A percentile compares a stretch with the other conserved stretches of the same genome.
Conservation (phyloP, 495 filamentous ascomycete species). For the Podospora pseudocomata region DNA sequence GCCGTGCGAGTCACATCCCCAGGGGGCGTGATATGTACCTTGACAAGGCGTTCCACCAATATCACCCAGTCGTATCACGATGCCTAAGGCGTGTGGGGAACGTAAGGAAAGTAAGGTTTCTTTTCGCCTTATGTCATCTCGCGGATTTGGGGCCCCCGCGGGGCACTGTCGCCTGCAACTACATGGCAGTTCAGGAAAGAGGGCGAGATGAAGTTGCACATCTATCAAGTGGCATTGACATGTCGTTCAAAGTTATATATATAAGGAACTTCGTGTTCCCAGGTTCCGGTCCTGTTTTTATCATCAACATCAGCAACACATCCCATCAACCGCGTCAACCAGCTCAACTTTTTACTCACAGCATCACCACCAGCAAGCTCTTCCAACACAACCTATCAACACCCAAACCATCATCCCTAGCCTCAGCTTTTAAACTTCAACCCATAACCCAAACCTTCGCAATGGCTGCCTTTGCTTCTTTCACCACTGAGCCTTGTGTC, state of each 20-base stretch:
- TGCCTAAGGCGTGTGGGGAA: constrained; percentile 13
- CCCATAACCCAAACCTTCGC: constrained; percentile 18
- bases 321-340: constrained; percentile 16
- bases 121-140: constrained; percentile 22
- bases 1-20: constrained; percentile 17
- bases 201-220: constrained; percentile 7
- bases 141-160: constrained; percentile 10
- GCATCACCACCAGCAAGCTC: constrained; percentile 4
- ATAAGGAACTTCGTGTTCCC: constrained; percentile 30
- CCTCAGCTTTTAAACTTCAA: constrained; percentile 15
- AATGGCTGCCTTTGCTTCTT: constrained; percentile 42
- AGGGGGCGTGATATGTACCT: constrained; percentile 1
- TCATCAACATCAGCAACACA: constrained; percentile 31
- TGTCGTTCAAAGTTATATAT: constrained; percentile 34
- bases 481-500: constrained; percentile 47
- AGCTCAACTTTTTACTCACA: constrained; percentile 11
- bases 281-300: constrained; percentile 21
- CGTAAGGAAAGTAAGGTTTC: constrained; percentile 1
- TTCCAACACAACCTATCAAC: constrained; percentile 8
- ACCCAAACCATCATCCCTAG: constrained; percentile 3
- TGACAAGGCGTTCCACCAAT: constrained; percentile 7
- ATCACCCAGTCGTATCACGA: constrained; percentile 10
- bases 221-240: neutral
- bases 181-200: constrained; percentile 5
- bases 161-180: constrained; percentile 18